These are phyloP conservation scores for Posidonia oceanica DNA, from an alignment of 116 monocot species.

Conservation along the genomic window DNA sequence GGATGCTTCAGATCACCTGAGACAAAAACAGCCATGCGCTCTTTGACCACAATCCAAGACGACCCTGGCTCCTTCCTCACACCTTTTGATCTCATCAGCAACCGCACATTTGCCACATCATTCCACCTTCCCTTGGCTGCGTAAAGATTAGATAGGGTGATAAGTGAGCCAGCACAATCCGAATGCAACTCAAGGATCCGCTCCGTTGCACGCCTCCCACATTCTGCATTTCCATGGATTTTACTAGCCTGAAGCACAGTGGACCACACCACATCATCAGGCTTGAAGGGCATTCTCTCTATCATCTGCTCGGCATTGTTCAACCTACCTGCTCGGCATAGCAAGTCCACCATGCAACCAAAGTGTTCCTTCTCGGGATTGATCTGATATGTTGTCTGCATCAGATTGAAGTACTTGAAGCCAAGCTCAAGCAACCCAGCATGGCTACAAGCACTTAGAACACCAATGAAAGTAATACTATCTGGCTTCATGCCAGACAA, in stretches of 20 bases:
- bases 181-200: constrained; percentile 37
- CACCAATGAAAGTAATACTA: constrained; percentile 53
- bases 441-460: constrained; percentile 77
- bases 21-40: constrained; percentile 24
- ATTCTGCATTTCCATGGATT: constrained; percentile 39
- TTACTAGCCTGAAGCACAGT: constrained; percentile 46
- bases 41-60: constrained; percentile 48
- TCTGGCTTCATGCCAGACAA: constrained; percentile 33
- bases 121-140: constrained; percentile 57
- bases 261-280: constrained; percentile 79
- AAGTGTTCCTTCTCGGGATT: constrained; percentile 73
- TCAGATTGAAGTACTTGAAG: constrained; percentile 41
- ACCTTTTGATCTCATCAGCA: constrained; percentile 65
- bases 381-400: constrained; percentile 29
- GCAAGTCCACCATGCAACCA: constrained; percentile 71
- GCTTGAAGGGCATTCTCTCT: constrained; percentile 28
- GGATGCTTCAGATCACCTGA: constrained; percentile 30
- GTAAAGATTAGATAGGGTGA: constrained; percentile 54
- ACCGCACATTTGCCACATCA: constrained; percentile 43
- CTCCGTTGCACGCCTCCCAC: constrained; percentile 34
- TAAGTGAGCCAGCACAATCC: constrained; percentile 45
- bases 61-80: constrained; percentile 69
- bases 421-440: constrained; percentile 57
- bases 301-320: constrained; percentile 52
- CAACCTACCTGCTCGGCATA: constrained; percentile 57